Evolutionary conservation across 768 basidiomycete genomes (phyloP).

Genomic region (Russula olivacea): DNA sequence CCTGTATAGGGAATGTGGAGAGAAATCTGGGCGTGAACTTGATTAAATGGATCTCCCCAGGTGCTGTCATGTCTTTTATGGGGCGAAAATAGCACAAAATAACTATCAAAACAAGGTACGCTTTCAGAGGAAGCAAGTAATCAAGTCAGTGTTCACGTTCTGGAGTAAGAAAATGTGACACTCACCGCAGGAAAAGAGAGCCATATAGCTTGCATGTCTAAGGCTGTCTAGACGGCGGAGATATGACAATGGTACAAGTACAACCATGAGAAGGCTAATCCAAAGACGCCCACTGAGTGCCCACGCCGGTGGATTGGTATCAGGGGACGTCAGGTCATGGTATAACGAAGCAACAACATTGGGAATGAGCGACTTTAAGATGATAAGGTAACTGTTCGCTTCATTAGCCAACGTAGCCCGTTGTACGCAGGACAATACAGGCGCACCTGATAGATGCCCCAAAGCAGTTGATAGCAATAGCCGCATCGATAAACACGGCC

Average conservation of each 20-base stretch:
- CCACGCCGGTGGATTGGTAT: constrained; percentile 68
- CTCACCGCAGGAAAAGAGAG: constrained; percentile 83
- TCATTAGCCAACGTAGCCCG: neutral
- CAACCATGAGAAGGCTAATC: constrained; percentile 70
- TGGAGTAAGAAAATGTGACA: constrained; percentile 22
- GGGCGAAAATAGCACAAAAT: constrained; percentile 75
- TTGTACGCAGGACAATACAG: constrained; percentile 28
- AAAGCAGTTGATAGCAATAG: constrained; percentile 94
- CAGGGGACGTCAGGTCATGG: constrained; percentile 63
- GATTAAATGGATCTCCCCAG: constrained; percentile 64
- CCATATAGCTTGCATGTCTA: constrained; percentile 86
- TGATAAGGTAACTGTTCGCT: constrained; percentile 68
- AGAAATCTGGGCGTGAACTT: constrained; percentile 74
- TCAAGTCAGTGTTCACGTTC: constrained; percentile 3
- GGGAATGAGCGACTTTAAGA: constrained; percentile 90
- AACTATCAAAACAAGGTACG: constrained; percentile 74
- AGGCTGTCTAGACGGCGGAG: constrained; percentile 79
- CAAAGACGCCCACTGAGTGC: constrained; percentile 72
- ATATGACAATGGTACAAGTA: constrained; percentile 78
- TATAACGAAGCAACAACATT: constrained; percentile 81
- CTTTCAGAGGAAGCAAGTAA: constrained; percentile 34
- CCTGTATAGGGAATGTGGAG: constrained; percentile 86
- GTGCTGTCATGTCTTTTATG: constrained; percentile 52
- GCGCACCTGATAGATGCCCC: constrained; percentile 84
- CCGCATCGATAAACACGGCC: constrained; percentile 85